Evolutionary conservation across 2,329 filamentous ascomycete species (phyloP).

Genomic region (Pseudogymnoascus destructans): DNA sequence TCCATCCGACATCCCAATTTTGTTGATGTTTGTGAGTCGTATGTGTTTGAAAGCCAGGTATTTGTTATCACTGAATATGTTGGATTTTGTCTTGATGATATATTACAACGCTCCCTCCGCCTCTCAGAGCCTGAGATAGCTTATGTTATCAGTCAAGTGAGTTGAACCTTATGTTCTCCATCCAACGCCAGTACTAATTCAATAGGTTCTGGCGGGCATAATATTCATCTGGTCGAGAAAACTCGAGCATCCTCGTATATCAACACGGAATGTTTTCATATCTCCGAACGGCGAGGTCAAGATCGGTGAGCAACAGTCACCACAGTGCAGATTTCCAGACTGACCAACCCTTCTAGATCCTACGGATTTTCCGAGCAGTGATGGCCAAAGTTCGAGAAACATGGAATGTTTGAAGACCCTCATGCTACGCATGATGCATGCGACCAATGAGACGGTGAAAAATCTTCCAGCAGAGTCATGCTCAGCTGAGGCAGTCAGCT

Average conservation of each 20-base stretch:
- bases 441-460: too few relatives aligned
- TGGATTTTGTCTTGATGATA: neutral
- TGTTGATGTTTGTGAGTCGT: constrained; percentile 1
- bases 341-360: too few relatives aligned
- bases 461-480: too few relatives aligned
- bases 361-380: too few relatives aligned
- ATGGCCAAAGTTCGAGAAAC: too few relatives aligned
- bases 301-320: too few relatives aligned
- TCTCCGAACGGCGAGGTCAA: neutral
- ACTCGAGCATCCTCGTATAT: neutral
- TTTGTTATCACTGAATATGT: constrained; percentile 7
- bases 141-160: constrained; percentile 10
- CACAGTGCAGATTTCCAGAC: too few relatives aligned
- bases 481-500: too few relatives aligned
- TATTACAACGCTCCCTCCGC: neutral
- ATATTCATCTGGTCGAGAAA: neutral
- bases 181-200: neutral
- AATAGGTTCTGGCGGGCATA: neutral
- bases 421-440: too few relatives aligned
- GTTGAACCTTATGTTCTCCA: neutral
- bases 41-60: neutral
- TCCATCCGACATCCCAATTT: constrained; percentile 7
- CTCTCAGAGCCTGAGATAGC: constrained; percentile 10
- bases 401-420: too few relatives aligned
- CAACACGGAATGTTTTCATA: neutral